These are phyloP conservation scores for Solanum gracilifrons DNA, from an alignment of 257 asterid species.

Conservation along the genomic window DNA sequence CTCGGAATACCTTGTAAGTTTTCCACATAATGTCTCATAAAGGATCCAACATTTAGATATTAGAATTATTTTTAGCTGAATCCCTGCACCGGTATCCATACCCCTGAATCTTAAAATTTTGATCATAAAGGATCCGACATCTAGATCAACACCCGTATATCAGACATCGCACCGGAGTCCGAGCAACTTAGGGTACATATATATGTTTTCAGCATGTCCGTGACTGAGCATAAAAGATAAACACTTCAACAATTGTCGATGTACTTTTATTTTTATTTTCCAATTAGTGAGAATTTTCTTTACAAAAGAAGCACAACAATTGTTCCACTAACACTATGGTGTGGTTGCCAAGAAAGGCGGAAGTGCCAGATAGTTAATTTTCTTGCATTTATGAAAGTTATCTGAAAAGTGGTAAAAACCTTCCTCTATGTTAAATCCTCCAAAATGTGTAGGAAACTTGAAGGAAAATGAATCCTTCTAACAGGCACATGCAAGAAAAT, in stretches of 20 bases:
- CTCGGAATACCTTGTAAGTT: not conserved
- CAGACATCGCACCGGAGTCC: not conserved
- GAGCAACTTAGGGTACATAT: not conserved
- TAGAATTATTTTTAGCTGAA: not conserved
- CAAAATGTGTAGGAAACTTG: not conserved
- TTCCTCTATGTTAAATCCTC: not conserved
- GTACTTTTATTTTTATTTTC: not conserved
- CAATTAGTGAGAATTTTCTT: not conserved
- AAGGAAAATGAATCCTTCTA: not conserved
- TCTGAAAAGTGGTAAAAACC: not conserved
- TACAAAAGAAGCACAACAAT: not conserved
- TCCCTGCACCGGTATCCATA: not conserved
- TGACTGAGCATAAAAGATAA: not conserved
- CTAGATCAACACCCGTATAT: not conserved
- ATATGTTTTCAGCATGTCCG: not conserved
- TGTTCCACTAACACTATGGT: not conserved
- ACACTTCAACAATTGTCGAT: not conserved
- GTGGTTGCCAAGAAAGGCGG: not conserved
- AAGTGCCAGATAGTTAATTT: not conserved
- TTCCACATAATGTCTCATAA: not conserved
- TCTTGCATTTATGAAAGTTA: not conserved
- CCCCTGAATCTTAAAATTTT: not conserved
- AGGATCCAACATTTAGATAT: too few relatives aligned
- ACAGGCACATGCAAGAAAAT: not conserved
- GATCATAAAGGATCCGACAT: not conserved